Evolutionary conservation across 139 green algal species (phyloP).

Genomic region (Chlorella ohadii): DNA sequence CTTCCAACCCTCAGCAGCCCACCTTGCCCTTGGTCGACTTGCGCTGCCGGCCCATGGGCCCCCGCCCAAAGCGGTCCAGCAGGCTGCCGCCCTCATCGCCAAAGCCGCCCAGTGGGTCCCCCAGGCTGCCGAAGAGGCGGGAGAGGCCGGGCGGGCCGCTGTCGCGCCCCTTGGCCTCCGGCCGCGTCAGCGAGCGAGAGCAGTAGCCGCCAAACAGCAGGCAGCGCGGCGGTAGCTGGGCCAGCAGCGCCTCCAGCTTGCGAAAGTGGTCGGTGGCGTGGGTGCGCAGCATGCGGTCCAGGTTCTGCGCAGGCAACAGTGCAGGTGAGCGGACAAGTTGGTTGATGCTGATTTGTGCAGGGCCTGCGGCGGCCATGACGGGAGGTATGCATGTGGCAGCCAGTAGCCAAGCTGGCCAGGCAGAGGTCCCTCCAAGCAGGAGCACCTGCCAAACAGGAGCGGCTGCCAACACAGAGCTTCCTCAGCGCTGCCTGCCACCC

Average conservation of each 20-base stretch:
- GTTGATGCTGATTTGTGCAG: no score
- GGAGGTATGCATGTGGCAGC: no score
- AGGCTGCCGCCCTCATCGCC: constrained; percentile 11
- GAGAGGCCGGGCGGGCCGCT: constrained; percentile 8
- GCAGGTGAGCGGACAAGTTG: not conserved
- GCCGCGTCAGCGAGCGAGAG: constrained; percentile 24
- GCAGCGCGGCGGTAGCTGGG: constrained; percentile 27
- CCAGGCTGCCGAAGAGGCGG: constrained; percentile 25
- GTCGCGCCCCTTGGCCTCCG: not conserved
- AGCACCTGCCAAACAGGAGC: no score
- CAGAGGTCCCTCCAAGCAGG: no score
- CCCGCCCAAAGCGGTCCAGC: constrained; percentile 18
- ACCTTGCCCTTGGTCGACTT: constrained; percentile 37
- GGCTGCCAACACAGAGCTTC: no score
- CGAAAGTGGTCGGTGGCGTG: constrained; percentile 37
- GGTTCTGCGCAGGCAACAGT: not conserved
- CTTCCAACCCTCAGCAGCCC: no score
- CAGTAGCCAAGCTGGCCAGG: no score
- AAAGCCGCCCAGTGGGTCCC: not conserved
- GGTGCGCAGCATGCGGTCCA: constrained; percentile 41
- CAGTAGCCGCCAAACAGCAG: constrained; percentile 48
- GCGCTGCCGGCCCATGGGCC: not conserved
- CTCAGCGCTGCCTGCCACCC: not conserved
- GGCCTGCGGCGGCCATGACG: no score
- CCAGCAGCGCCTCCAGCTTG: constrained; percentile 36